Conservation (phyloP, 2,329 filamentous ascomycete genomes). For the Talaromyces islandicus region DNA sequence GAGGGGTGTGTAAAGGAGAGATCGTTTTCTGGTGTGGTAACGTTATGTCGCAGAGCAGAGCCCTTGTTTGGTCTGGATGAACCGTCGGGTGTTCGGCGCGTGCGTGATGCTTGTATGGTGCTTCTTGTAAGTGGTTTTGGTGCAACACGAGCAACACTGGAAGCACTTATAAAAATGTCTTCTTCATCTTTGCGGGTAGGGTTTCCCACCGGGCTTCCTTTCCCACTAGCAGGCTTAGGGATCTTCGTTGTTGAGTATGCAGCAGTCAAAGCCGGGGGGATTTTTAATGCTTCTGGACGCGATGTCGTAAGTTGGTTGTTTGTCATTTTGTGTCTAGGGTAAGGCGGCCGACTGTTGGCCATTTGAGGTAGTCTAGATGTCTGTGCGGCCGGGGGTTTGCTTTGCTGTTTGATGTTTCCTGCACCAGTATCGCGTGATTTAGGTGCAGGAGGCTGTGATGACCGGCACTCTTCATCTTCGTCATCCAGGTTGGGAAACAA, state of each 20-base stretch:
- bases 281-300: not conserved
- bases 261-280: slow-evolving; percentile 1
- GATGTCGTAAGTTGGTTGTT: not conserved
- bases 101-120: not conserved
- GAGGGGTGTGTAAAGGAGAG: slow-evolving; percentile 1
- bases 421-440: slow-evolving; percentile 17
- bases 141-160: slow-evolving; percentile 37
- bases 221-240: slow-evolving; percentile 7
- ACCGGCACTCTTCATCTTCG: slow-evolving; percentile 17
- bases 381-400: not conserved
- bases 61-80: not conserved
- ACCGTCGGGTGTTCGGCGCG: not conserved
- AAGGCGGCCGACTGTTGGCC: not conserved
- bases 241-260: slow-evolving; percentile 6
- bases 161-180: slow-evolving; percentile 34
- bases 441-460: slow-evolving; percentile 15
- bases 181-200: slow-evolving; percentile 14
- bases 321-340: not conserved
- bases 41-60: not conserved
- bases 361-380: slow-evolving; percentile 1
- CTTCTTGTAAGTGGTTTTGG: slow-evolving; percentile 19
- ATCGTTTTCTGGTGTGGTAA: slow-evolving; percentile 2
- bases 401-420: slow-evolving; percentile 6
- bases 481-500: slow-evolving; percentile 26
- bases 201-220: slow-evolving; percentile 12